Evolutionary conservation across 371 early-diverging fungal genomes (phyloP).

Genomic region (Rhizomucor miehei): DNA sequence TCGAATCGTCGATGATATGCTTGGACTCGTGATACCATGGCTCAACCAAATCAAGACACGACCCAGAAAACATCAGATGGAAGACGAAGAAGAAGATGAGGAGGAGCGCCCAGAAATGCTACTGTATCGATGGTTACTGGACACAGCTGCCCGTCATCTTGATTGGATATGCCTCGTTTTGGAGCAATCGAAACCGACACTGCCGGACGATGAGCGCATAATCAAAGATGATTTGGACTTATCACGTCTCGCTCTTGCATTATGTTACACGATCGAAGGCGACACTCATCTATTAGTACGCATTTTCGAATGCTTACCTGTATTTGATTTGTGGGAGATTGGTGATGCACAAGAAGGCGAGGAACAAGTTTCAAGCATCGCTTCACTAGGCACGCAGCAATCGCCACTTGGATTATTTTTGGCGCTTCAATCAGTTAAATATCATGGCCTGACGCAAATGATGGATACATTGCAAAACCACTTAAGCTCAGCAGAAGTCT

Average conservation of each 20-base stretch:
- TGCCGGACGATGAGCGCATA: constrained; percentile 53
- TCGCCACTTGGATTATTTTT: constrained; percentile 32
- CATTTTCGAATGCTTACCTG: constrained; percentile 64
- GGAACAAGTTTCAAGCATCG: constrained; percentile 22
- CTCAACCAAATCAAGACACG: constrained; percentile 30
- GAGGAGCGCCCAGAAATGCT: constrained; percentile 20
- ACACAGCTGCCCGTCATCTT: constrained; percentile 34
- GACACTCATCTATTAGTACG: constrained; percentile 48
- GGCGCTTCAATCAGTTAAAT: constrained; percentile 46
- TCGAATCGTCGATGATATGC: constrained; percentile 49
- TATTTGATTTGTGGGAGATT: constrained; percentile 50
- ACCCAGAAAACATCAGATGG: not conserved
- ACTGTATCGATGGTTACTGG: constrained; percentile 47
- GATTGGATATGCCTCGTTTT: constrained; percentile 54
- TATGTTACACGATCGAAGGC: constrained; percentile 46
- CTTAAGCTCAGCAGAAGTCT: constrained; percentile 61
- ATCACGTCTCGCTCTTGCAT: constrained; percentile 51
- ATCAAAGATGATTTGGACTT: constrained; percentile 58
- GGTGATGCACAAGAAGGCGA: constrained; percentile 18
- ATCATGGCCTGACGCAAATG: constrained; percentile 49
- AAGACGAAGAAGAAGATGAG: constrained; percentile 13
- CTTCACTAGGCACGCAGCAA: constrained; percentile 16
- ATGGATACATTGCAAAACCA: constrained; percentile 66
- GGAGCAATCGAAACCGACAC: constrained; percentile 59
- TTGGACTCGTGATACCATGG: constrained; percentile 57